Evolutionary conservation across 2,329 filamentous ascomycete species (phyloP).

Genomic region (Hypoxylon sp.): DNA sequence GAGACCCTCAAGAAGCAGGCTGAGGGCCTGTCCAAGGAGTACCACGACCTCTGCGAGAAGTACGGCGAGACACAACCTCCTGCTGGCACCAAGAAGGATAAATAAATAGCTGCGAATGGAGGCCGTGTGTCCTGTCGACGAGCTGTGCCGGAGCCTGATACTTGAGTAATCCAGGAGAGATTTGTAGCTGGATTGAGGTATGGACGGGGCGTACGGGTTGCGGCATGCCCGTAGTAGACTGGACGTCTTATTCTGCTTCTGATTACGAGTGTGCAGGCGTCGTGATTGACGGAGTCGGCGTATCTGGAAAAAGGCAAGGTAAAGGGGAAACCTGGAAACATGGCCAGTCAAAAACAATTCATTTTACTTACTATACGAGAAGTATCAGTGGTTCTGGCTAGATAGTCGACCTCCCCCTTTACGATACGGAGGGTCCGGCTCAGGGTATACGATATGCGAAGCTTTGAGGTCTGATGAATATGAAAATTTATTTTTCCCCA

Average conservation of each 20-base stretch:
- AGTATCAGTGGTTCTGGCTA: constrained; percentile 10
- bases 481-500: constrained; percentile 13
- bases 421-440: constrained; percentile 2
- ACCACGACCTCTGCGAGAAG: constrained; percentile 87
- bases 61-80: constrained; percentile 72
- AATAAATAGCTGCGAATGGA: constrained; percentile 54
- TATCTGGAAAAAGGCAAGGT: constrained; percentile 8
- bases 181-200: background rate
- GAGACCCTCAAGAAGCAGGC: constrained; percentile 93
- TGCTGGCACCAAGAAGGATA: constrained; percentile 71
- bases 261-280: background rate
- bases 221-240: background rate
- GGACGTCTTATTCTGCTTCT: background rate
- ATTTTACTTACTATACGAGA: constrained; percentile 29
- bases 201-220: background rate
- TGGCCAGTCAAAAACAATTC: constrained; percentile 3
- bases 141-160: background rate
- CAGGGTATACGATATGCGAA: constrained; percentile 14
- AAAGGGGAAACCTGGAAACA: constrained; percentile 5
- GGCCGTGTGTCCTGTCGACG: background rate
- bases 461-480: constrained; percentile 17
- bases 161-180: background rate
- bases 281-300: constrained; percentile 13
- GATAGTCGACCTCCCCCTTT: constrained; percentile 6
- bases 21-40: constrained; percentile 85